Base-by-base conservation (phyloP, 129 eudicot genomes). In the Helichrysum umbraculigerum region DNA sequence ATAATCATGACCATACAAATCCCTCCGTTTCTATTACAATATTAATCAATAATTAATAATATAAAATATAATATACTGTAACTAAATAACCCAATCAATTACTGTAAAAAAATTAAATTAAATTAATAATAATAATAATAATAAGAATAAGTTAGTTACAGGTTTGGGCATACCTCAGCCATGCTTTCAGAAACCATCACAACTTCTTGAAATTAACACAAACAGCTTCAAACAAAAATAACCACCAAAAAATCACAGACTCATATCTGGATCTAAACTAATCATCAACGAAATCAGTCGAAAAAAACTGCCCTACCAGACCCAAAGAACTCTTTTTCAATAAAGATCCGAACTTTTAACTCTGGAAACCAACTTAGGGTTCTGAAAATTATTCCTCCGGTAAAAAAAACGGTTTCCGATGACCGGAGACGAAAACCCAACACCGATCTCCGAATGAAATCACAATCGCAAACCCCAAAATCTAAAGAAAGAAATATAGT, bases 111-210 rank as follows among this genome's bases (percentile, higher is more conserved):
- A 32, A 32, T 0, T 32, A 25, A 25, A 56, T 56, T n/a, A 56
- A 56, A n/a, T n/a, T 0, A 25, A 25, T 25, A 56, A 56, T 44
- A 2, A 9, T n/a, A n/a, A n/a, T 0, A 25, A 25, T 25, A 56
- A 56, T 44, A 2, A 9, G 57, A 1, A 66, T 52, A n/a, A 44
- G 29, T 54, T 17, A 35, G n/a, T 3, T 8, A 34, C 1, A 64
- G 62, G 56, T 42, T 5, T 56, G 17, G 14, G 20, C 86, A 78
- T 80, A 90, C 96, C 96, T 85, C 71, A 85, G 61, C 79, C 83
- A 83, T 80, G 78, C 76, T 86, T 81, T 88, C 85, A 85, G 85
- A 83, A 81, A 69, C 87, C 90, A 85, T 78, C 71, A 54, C 19
- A 8, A 65, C 85, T 78, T 58, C 74, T 57, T 57, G 14, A 29